phyloP scores from a whole-genome alignment of 169 alveolate species.

The Blepharisma undulans region DNA sequence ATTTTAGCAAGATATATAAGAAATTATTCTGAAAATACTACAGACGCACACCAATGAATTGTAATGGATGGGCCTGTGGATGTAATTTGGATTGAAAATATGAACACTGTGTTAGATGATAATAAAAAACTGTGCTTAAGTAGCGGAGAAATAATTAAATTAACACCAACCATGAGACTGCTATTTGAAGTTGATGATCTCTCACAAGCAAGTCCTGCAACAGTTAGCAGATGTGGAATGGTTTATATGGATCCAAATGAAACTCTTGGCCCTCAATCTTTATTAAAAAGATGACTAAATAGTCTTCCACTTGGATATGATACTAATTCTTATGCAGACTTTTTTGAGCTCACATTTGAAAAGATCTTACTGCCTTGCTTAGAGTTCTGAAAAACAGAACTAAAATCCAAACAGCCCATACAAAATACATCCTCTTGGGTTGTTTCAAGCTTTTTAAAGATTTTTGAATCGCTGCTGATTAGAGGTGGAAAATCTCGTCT shows the following conservation, averaged over 20 bases:
- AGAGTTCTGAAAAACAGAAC: neutral
- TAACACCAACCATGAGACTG: slow-evolving; percentile 81
- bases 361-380: neutral
- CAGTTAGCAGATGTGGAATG: slow-evolving; percentile 90
- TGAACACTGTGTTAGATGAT: slow-evolving; percentile 91
- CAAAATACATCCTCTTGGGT: neutral
- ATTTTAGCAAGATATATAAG: slow-evolving; percentile 83
- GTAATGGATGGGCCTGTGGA: slow-evolving; percentile 92
- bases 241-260: slow-evolving; percentile 84
- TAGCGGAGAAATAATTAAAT: slow-evolving; percentile 79
- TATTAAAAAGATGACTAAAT: slow-evolving; percentile 76
- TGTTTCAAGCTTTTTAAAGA: neutral
- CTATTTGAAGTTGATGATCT: slow-evolving; percentile 89
- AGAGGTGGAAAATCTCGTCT: neutral
- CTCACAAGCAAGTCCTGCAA: slow-evolving; percentile 89
- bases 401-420: neutral
- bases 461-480: neutral
- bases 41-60: slow-evolving; percentile 84
- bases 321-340: neutral
- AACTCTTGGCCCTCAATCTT: slow-evolving; percentile 82
- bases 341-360: neutral
- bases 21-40: slow-evolving; percentile 77
- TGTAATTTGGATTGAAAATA: slow-evolving; percentile 90
- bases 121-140: slow-evolving; percentile 87
- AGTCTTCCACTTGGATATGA: slow-evolving; percentile 49